A percentile compares a stretch with the other conserved stretches of the same genome.
Conservation (phyloP, 1,284 basidiomycete genomes). For the Ustanciosporium gigantosporum region DNA sequence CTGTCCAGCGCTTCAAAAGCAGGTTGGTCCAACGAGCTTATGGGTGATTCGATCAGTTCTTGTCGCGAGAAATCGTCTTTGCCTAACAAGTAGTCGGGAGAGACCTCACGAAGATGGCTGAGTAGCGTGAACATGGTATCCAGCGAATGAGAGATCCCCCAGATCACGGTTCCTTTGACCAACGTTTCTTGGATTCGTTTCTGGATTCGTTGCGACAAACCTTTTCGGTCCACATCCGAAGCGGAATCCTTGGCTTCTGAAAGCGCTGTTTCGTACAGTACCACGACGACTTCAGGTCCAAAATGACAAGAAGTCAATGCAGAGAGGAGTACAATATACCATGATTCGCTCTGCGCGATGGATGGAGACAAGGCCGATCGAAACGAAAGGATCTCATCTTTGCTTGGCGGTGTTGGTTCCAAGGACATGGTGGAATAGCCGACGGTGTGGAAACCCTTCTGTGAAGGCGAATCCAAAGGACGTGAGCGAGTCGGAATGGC, state of each 20-base stretch:
- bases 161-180: constrained; percentile 16
- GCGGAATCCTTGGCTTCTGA: too few species aligned
- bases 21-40: not conserved
- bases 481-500: too few species aligned
- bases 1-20: constrained; percentile 1
- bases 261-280: constrained; percentile 10
- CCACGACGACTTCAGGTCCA: constrained; percentile 7
- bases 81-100: not conserved
- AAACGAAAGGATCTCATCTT: constrained; percentile 5
- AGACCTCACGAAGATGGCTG: not conserved
- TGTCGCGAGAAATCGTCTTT: not conserved
- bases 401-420: too few species aligned
- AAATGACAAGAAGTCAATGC: constrained; percentile 6
- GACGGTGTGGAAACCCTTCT: too few species aligned
- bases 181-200: constrained; percentile 11
- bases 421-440: too few species aligned
- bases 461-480: too few species aligned
- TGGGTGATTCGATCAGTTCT: not conserved
- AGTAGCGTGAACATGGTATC: constrained; percentile 19
- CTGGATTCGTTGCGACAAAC: constrained; percentile 1
- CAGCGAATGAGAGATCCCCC: constrained; percentile 15
- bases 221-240: not conserved
- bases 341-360: constrained; percentile 2
- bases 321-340: constrained; percentile 7
- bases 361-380: constrained; percentile 1